phyloP scores from a whole-genome alignment of 441 rosid genomes.

The Omphalea diandra region DNA sequence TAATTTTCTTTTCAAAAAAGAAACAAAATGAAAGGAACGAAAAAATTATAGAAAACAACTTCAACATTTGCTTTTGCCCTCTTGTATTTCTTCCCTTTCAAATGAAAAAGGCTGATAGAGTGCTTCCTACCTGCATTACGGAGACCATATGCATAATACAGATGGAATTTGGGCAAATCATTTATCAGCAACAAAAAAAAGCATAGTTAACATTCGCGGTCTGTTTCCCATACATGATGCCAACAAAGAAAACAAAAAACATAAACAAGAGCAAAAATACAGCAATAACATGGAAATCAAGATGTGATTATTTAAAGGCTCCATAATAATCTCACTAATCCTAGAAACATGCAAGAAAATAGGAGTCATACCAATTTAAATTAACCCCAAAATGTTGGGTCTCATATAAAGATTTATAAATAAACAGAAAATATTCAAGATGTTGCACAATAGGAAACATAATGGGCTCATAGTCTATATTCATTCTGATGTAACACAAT shows the following conservation, averaged over 20 bases:
- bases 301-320: not conserved
- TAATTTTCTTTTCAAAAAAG: not conserved
- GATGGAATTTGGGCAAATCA: not conserved
- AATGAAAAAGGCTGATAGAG: not conserved
- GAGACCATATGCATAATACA: not conserved
- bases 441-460: not conserved
- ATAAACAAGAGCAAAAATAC: not conserved
- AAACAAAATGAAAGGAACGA: not conserved
- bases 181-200: not conserved
- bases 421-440: not conserved
- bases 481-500: not conserved
- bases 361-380: not conserved
- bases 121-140: not conserved
- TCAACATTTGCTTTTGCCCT: not conserved
- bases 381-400: not conserved
- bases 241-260: not conserved
- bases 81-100: not conserved
- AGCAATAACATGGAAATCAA: not conserved
- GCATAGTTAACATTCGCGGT: not conserved
- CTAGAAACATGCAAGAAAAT: not conserved
- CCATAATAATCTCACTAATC: too few species aligned
- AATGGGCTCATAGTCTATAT: not conserved
- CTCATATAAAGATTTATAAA: constrained; percentile 8
- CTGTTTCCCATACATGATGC: not conserved
- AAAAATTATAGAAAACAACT: not conserved